Evolutionary conservation across 1,139 yeast species (phyloP).

Genomic region (Kodamaea ohmeri): DNA sequence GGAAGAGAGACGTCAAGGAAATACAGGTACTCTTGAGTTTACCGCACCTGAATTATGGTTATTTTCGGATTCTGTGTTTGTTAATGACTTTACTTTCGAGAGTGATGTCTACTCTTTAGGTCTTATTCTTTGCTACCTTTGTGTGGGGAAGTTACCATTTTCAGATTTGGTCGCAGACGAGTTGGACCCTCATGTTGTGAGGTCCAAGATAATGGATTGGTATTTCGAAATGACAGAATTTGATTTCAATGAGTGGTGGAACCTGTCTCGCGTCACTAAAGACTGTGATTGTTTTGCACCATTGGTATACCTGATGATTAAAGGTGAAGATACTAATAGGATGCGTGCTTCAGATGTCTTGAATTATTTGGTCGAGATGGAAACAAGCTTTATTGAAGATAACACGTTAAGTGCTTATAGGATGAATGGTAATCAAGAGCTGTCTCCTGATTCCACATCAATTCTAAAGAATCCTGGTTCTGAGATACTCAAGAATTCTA

Average conservation of each 20-base stretch:
- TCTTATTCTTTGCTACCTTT: conserved; percentile 69
- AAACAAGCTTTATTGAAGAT: conserved; percentile 8
- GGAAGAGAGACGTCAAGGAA: conserved; percentile 42
- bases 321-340: conserved; percentile 21
- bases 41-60: conserved; percentile 79
- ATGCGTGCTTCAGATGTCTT: conserved; percentile 21
- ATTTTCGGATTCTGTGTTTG: conserved; percentile 27
- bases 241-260: conserved; percentile 30
- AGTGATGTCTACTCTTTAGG: conserved; percentile 85
- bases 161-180: conserved; percentile 28
- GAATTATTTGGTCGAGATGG: conserved; percentile 17
- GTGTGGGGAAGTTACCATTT: conserved; percentile 70
- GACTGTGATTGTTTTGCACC: conserved; percentile 18
- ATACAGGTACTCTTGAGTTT: conserved; percentile 83
- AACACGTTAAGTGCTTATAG: neutral
- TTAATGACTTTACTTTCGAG: conserved; percentile 56
- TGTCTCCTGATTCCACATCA: neutral
- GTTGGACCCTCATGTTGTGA: conserved; percentile 31
- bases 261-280: neutral
- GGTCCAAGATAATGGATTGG: conserved; percentile 32
- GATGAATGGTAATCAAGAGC: neutral
- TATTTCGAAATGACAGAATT: conserved; percentile 22
- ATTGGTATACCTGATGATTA: conserved; percentile 33
- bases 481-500: too few relatives aligned
- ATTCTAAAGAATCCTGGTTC: too few relatives aligned